phyloP scores from a whole-genome alignment of 148 eudicot genomes.

The Vaccinium vitisidaea region DNA sequence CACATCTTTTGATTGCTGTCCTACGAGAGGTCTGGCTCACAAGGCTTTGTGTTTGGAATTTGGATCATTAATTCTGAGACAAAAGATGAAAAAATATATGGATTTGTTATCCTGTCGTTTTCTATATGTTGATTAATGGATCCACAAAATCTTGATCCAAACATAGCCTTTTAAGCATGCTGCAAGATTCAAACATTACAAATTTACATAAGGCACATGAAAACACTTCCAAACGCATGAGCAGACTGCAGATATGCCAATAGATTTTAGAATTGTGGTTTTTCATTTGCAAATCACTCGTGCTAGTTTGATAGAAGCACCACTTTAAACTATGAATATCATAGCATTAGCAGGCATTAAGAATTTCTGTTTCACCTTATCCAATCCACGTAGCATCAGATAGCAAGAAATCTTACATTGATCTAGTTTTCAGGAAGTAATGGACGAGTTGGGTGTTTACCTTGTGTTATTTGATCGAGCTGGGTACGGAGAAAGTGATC shows the following conservation, averaged over 20 bases:
- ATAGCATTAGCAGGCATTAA: no score
- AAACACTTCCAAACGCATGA: neutral
- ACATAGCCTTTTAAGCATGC: neutral
- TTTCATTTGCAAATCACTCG: neutral
- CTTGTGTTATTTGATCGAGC: slow-evolving; percentile 62
- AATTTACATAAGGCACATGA: neutral
- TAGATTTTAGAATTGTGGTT: neutral
- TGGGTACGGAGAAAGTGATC: slow-evolving; percentile 71
- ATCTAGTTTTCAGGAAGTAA: slow-evolving; percentile 53
- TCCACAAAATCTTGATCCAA: neutral
- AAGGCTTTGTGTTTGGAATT: neutral
- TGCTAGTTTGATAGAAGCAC: neutral
- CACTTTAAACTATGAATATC: neutral
- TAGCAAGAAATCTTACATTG: slow-evolving; percentile 19
- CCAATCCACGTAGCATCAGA: neutral
- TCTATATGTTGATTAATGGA: neutral
- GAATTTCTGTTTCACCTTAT: neutral
- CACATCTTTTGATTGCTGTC: no score
- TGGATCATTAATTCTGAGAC: neutral
- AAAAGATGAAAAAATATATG: neutral
- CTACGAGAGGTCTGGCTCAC: no score
- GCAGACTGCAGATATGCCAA: neutral
- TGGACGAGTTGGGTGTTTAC: slow-evolving; percentile 46
- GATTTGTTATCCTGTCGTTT: neutral
- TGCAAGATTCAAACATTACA: neutral